These are phyloP conservation scores for Curvularia sp. DNA, from an alignment of 2,329 filamentous ascomycete genomes.

Conservation along the genomic window DNA sequence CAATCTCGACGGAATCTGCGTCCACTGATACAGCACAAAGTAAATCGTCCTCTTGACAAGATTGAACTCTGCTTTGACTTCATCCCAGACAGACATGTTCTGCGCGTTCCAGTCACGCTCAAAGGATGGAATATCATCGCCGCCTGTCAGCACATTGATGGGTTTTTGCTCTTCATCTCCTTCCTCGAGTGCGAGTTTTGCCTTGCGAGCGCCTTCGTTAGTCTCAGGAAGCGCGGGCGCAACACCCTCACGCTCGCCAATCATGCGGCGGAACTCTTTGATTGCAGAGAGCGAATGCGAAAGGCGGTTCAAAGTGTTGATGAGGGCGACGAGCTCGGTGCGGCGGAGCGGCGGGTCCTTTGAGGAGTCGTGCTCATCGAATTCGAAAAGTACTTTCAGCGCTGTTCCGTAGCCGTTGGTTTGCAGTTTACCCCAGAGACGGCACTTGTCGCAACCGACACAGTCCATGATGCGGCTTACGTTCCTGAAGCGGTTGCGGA, in stretches of 20 bases:
- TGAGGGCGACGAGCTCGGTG: conserved; percentile 90
- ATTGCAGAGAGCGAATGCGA: conserved; percentile 80
- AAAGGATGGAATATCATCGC: conserved; percentile 54
- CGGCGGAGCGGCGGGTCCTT: conserved; percentile 77
- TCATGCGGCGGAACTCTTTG: conserved; percentile 69
- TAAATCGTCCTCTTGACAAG: conserved; percentile 68
- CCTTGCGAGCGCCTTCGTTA: conserved; percentile 42
- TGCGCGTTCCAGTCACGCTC: conserved; percentile 50
- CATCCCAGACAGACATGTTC: conserved; percentile 61
- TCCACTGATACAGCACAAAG: conserved; percentile 74
- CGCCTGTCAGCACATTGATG: conserved; percentile 23
- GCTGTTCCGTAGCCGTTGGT: conserved; percentile 94
- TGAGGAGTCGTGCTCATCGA: conserved; percentile 70
- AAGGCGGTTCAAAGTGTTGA: conserved; percentile 91
- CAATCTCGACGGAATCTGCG: conserved; percentile 70
- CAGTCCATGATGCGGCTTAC: conserved; percentile 98
- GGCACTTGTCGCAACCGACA: conserved; percentile 97
- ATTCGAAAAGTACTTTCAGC: conserved; percentile 94
- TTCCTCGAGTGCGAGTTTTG: conserved; percentile 36
- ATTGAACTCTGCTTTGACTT: conserved; percentile 68
- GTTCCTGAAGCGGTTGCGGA: conserved; percentile 95
- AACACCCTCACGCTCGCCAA: conserved; percentile 51
- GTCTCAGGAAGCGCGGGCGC: conserved; percentile 29
- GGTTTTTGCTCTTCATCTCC: conserved; percentile 26
- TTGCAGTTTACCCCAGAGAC: conserved; percentile 97